Evolutionary conservation across 176 grass and related monocot species (phyloP).

Genomic region (Lolium multiflorum): DNA sequence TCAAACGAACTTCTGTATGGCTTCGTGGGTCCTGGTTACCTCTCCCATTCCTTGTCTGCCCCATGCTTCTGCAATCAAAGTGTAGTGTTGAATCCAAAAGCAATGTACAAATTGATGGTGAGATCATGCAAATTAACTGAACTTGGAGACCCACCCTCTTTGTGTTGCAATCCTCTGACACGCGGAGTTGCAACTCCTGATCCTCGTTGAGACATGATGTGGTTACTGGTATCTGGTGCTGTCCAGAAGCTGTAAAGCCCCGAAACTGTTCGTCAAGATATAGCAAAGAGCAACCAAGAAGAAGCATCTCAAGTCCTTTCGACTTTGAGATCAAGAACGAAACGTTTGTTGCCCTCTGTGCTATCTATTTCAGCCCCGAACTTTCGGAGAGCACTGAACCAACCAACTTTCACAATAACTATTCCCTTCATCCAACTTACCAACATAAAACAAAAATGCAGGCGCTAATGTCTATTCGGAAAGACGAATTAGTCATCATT

Average conservation of each 20-base stretch:
- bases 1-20: conserved; percentile 69
- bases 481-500: too few relatives aligned
- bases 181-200: too few relatives aligned
- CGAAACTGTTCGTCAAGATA: conserved; percentile 26
- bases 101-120: conserved; percentile 15
- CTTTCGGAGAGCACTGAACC: background rate
- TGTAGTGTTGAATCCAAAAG: conserved; percentile 21
- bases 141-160: conserved; percentile 63
- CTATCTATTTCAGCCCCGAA: background rate
- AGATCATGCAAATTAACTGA: conserved; percentile 12
- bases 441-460: too few relatives aligned
- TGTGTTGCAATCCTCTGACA: conserved; percentile 66
- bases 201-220: too few relatives aligned
- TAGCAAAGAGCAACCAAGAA: background rate
- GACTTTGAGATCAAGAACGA: conserved; percentile 5
- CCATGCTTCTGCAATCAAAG: conserved; percentile 65
- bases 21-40: conserved; percentile 89
- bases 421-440: too few relatives aligned
- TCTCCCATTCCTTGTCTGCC: conserved; percentile 82
- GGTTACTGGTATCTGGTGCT: conserved; percentile 62
- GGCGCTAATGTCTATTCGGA: too few relatives aligned
- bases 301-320: background rate
- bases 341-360: conserved; percentile 8
- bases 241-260: conserved; percentile 67
- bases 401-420: background rate